phyloP scores from a whole-genome alignment of 805 yeast genomes.

The Myxozyma mucilagina region DNA sequence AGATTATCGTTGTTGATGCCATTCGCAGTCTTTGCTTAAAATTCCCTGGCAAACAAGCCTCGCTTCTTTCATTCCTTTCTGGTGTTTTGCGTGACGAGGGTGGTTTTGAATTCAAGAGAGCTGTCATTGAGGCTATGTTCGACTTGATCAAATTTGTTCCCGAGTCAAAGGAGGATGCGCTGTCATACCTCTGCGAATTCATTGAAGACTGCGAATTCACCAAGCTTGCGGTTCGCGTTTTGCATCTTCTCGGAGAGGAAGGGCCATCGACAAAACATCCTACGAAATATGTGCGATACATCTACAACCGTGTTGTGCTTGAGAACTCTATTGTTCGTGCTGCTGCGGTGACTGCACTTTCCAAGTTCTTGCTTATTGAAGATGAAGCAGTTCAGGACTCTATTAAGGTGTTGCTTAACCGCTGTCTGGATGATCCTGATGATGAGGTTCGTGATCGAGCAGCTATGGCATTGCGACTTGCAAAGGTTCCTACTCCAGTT shows the following conservation, averaged over 20 bases:
- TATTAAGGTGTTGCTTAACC: conserved; percentile 69
- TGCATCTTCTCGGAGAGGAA: conserved; percentile 89
- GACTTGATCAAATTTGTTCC: conserved; percentile 89
- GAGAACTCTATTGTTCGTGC: conserved; percentile 95
- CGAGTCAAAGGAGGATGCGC: conserved; percentile 74
- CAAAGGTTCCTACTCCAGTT: conserved; percentile 42
- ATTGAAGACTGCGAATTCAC: conserved; percentile 98
- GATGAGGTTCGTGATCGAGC: conserved; percentile 99
- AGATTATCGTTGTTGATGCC: conserved; percentile 91
- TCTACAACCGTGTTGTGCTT: conserved; percentile 92
- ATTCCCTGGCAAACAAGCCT: conserved; percentile 86
- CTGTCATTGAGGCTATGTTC: conserved; percentile 88
- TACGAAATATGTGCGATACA: conserved; percentile 88
- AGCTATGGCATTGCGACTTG: conserved; percentile 71
- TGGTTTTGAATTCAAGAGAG: conserved; percentile 77
- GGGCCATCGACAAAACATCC: conserved; percentile 89
- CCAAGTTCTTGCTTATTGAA: conserved; percentile 81
- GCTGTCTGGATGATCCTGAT: conserved; percentile 85
- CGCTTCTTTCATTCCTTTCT: conserved; percentile 77
- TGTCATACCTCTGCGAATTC: conserved; percentile 90
- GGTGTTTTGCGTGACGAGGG: conserved; percentile 90
- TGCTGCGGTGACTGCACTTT: conserved; percentile 88
- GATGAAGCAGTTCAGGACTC: conserved; percentile 67
- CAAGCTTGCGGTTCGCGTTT: conserved; percentile 86
- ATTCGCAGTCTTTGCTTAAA: conserved; percentile 86